Evolutionary conservation across 306 rosid species (phyloP).

Genomic region (Cucumis cinereus): DNA sequence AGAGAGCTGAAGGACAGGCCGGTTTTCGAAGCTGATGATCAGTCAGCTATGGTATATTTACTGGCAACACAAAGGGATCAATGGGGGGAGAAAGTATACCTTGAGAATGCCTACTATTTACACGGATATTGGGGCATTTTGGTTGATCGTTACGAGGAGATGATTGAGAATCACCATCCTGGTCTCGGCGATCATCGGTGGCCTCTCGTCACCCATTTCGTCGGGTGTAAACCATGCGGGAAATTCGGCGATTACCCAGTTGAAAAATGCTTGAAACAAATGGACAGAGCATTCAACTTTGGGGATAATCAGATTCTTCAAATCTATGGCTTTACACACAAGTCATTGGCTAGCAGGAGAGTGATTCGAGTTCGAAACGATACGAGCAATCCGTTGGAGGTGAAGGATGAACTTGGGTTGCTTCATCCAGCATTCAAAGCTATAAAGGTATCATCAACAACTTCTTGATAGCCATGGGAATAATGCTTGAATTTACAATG

Average conservation of each 20-base stretch:
- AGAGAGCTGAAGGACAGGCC: constrained; percentile 52
- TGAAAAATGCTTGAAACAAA: constrained; percentile 71
- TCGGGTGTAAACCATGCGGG: constrained; percentile 92
- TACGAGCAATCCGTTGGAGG: constrained; percentile 50
- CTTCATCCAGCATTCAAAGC: constrained; percentile 73
- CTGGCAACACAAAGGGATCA: constrained; percentile 33
- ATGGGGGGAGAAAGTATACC: constrained; percentile 72
- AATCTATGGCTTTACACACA: constrained; percentile 71
- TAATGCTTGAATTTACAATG: neutral
- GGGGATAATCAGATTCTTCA: constrained; percentile 83
- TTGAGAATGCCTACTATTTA: constrained; percentile 54
- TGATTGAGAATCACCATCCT: constrained; percentile 62
- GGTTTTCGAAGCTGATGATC: constrained; percentile 82
- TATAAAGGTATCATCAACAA: constrained; percentile 27
- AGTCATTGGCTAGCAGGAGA: constrained; percentile 40
- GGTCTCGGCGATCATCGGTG: constrained; percentile 83
- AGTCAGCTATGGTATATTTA: constrained; percentile 73
- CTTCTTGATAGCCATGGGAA: constrained; percentile 4
- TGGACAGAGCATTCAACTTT: constrained; percentile 81
- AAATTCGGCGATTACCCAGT: constrained; percentile 84
- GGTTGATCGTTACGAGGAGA: constrained; percentile 77
- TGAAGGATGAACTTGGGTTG: constrained; percentile 65
- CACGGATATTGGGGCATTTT: constrained; percentile 90
- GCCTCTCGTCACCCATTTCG: constrained; percentile 92
- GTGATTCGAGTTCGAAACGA: constrained; percentile 70